Conservation (phyloP, 495 filamentous ascomycete species). For the Astrothelium subdiscretum region DNA sequence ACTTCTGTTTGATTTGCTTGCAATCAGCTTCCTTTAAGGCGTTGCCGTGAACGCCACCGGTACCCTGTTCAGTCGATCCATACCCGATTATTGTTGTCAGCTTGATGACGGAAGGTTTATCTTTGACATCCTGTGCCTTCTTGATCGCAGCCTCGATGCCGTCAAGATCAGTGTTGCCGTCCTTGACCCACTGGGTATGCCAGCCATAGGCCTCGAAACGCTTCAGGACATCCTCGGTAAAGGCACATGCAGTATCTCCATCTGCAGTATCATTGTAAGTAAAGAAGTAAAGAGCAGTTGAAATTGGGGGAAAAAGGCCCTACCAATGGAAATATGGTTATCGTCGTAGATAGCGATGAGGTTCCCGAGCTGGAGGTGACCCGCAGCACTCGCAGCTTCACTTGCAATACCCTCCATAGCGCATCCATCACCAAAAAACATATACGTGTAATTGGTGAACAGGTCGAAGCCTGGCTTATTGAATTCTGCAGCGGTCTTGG, state of each 20-base stretch:
- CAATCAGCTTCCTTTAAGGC: constrained; percentile 89
- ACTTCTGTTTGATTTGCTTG: constrained; percentile 79
- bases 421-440: constrained; percentile 96
- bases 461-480: constrained; percentile 95
- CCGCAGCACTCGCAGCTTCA: constrained; percentile 85
- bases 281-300: constrained; percentile 16
- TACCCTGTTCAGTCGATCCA: constrained; percentile 87
- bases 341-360: constrained; percentile 95
- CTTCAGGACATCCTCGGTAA: constrained; percentile 95
- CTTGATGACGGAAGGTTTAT: constrained; percentile 97
- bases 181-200: constrained; percentile 76
- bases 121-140: constrained; percentile 70
- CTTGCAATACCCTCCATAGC: constrained; percentile 95
- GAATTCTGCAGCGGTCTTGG: constrained; percentile 77
- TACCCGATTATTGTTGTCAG: constrained; percentile 96
- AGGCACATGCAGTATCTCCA: constrained; percentile 86
- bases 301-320: constrained; percentile 10
- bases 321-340: constrained; percentile 92
- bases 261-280: constrained; percentile 45
- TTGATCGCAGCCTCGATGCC: constrained; percentile 81
- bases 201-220: constrained; percentile 97
- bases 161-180: constrained; percentile 84
- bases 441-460: constrained; percentile 92
- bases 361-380: constrained; percentile 95
- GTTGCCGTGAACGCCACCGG: constrained; percentile 88